phyloP scores from a whole-genome alignment of 441 rosid genomes.

The Mallotus japonicus region DNA sequence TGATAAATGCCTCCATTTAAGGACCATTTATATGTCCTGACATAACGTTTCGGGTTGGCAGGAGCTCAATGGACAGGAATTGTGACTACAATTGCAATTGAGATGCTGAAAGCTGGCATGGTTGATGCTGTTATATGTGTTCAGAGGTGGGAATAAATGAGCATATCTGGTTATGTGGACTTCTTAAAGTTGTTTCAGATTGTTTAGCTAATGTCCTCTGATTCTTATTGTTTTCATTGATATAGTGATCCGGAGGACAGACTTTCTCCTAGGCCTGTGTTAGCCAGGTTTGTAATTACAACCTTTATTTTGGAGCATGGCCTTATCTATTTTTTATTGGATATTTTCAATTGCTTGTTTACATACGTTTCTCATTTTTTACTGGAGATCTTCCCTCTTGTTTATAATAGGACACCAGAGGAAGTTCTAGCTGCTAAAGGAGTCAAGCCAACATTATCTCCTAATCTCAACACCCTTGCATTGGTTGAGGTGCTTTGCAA shows the following conservation, averaged over 20 bases:
- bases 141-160: slow-evolving; percentile 57
- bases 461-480: slow-evolving; percentile 86
- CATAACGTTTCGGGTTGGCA: slow-evolving; percentile 28
- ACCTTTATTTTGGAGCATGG: slow-evolving; percentile 13
- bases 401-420: slow-evolving; percentile 64
- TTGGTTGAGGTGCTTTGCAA: slow-evolving; percentile 60
- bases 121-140: slow-evolving; percentile 96
- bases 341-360: background rate
- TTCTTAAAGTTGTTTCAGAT: background rate
- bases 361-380: slow-evolving; percentile 3
- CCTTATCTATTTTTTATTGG: background rate
- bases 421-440: slow-evolving; percentile 98
- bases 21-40: background rate
- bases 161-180: background rate
- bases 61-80: slow-evolving; percentile 99
- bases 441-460: slow-evolving; percentile 89
- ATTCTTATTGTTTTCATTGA: slow-evolving; percentile 6
- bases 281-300: slow-evolving; percentile 64
- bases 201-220: background rate
- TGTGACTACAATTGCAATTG: slow-evolving; percentile 87
- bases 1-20: background rate
- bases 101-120: slow-evolving; percentile 82
- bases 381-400: slow-evolving; percentile 7
- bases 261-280: slow-evolving; percentile 80
- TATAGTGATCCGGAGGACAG: slow-evolving; percentile 90